A percentile compares a stretch with the other conserved stretches of the same genome.
These are phyloP conservation scores for Umbellularia californica DNA, from an alignment of 164 flowering plant species.

Conservation along the genomic window DNA sequence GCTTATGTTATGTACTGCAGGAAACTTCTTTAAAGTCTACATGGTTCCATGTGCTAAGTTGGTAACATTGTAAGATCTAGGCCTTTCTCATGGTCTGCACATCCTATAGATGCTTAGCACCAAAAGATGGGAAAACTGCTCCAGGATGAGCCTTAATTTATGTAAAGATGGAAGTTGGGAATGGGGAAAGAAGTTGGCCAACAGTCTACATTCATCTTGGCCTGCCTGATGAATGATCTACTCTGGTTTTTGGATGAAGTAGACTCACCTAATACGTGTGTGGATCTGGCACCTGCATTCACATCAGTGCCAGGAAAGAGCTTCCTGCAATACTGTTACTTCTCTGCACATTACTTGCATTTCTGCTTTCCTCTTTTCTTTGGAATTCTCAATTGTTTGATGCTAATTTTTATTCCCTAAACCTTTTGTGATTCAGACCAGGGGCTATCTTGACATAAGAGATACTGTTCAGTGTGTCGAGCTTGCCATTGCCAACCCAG, in stretches of 20 bases:
- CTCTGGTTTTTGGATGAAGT: neutral
- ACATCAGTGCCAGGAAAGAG: neutral
- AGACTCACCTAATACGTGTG: neutral
- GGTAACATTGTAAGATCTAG: neutral
- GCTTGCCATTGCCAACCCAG: conserved; percentile 91
- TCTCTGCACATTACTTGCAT: neutral
- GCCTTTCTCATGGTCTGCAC: neutral
- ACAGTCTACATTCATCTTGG: no score
- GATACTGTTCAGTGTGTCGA: conserved; percentile 97
- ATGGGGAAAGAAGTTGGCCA: neutral
- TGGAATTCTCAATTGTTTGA: neutral
- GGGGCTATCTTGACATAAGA: conserved; percentile 95
- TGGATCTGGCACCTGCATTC: neutral
- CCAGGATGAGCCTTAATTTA: no score
- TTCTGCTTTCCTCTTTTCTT: neutral
- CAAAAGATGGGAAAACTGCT: neutral
- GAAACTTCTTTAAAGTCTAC: no score
- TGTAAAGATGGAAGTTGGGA: no score
- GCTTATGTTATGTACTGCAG: no score
- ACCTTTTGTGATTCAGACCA: conserved; percentile 44
- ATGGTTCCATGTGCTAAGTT: no score
- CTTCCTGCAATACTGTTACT: neutral
- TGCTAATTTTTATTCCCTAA: neutral
- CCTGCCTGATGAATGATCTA: no score
- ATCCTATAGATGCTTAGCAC: neutral